Evolutionary conservation across 805 yeast species (phyloP).

Genomic region (Starmerella apicola): DNA sequence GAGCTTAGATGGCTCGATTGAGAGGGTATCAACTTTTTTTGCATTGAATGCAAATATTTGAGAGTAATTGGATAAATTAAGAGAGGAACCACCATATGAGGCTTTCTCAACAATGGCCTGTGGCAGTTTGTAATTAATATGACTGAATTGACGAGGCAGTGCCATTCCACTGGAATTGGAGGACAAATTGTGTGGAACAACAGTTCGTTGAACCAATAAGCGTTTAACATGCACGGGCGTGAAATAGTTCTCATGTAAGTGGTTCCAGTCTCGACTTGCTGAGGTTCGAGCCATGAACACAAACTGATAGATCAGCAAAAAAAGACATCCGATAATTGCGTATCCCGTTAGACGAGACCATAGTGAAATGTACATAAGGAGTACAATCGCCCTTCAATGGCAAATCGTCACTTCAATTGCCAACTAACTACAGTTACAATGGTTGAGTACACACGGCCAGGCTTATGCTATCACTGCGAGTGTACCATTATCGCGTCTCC

Average conservation of each 20-base stretch:
- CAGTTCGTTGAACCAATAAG: slow-evolving; percentile 3
- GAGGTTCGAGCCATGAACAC: slow-evolving; percentile 23
- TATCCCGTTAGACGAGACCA: slow-evolving; percentile 22
- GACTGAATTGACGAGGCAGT: background rate
- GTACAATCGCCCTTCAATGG: too few species aligned
- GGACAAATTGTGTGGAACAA: background rate
- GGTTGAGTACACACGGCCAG: too few species aligned
- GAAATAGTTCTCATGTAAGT: slow-evolving; percentile 15
- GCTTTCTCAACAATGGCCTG: background rate
- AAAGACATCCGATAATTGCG: slow-evolving; percentile 14
- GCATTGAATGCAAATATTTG: background rate
- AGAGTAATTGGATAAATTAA: background rate
- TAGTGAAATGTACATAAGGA: background rate
- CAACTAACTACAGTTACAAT: too few species aligned
- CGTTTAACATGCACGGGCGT: slow-evolving; percentile 17
- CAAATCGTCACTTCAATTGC: too few species aligned
- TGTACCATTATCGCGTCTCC: too few species aligned
- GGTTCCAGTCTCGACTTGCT: slow-evolving; percentile 22
- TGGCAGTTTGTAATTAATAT: background rate
- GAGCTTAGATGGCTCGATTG: background rate
- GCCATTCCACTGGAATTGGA: background rate
- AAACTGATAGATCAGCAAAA: slow-evolving; percentile 20
- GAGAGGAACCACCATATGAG: background rate
- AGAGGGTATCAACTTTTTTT: too few species aligned
- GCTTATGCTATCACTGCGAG: too few species aligned